Base-by-base conservation (phyloP, 768 basidiomycete genomes). In the Peribolospora kevripleyi region DNA sequence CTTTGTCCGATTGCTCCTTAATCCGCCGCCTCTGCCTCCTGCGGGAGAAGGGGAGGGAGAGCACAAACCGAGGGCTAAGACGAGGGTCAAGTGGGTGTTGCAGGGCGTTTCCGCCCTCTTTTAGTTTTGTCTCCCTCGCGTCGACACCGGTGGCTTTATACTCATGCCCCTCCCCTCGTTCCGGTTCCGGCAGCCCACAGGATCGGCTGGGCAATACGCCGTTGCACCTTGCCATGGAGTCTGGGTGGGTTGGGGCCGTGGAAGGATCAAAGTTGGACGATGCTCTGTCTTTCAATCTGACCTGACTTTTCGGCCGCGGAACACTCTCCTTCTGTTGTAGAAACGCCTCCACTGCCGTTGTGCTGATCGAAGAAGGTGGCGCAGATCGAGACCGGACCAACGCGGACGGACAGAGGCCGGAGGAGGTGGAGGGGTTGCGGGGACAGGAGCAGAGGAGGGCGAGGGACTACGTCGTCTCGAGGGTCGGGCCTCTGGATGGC, bases 181-280 rank as follows among this genome's bases (percentile, higher is more conserved):
- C 25, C 25, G 25, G 25, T 25, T 25, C 25, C 25, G 25, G 25
- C 25, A 25, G 25, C 25, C 25, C 58, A 55, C 56, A 55, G 39
- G 57, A 51, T 48, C 61, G 61, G 55, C 53, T 63, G 84, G 90
- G 91, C 52, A 93, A 95, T 64, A 95, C 93, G 2, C 87, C 93
- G 2, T 70, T 98, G 43, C 93, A 98, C 72, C 76, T 98, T 41
- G 90, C 91, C 13, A 82, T 98, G 81, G 91, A 98, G 63, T 87
- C 84, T 54, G 91, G 81, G 13, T 84, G 95, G 64, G 91, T 84
- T 10, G 80, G 86, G 65, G 82, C 79, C 25, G 25, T 25, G 25
- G 25, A 25, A 25, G 25, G 25, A 25, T 25, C 25, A 25, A 25
- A 25, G 25, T 25, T 25, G 25, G 25, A 25, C 25, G 1, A 25